Conservation (phyloP, 495 filamentous ascomycete genomes). For the Astrocystis sublimbata region DNA sequence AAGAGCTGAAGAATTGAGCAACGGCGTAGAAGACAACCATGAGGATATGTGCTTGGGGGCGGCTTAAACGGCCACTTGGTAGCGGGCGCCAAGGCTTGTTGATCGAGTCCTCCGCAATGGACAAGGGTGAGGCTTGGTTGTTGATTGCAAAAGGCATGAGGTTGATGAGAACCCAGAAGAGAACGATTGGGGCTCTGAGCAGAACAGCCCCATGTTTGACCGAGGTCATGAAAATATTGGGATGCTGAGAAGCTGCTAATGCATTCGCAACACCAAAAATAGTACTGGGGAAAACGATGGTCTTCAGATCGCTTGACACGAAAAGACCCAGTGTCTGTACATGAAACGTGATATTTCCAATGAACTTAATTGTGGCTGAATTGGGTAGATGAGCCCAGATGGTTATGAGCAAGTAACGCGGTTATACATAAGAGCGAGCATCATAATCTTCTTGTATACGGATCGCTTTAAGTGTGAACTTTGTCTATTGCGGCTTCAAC, state of each 20-base stretch:
- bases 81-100: constrained; percentile 63
- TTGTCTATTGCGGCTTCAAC: too few relatives aligned
- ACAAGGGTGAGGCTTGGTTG: constrained; percentile 48
- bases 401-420: too few relatives aligned
- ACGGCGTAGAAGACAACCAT: constrained; percentile 37
- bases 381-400: too few relatives aligned
- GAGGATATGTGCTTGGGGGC: constrained; percentile 31
- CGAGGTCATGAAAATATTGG: too few relatives aligned
- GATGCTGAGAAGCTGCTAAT: neutral
- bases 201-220: neutral
- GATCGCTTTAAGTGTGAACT: too few relatives aligned
- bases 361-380: too few relatives aligned
- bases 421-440: too few relatives aligned
- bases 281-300: constrained; percentile 13
- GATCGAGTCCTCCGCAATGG: constrained; percentile 49
- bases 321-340: constrained; percentile 28
- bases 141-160: constrained; percentile 41
- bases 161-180: constrained; percentile 30
- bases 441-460: too few relatives aligned
- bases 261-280: neutral
- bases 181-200: constrained; percentile 7
- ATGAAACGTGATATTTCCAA: too few relatives aligned
- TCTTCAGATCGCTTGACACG: constrained; percentile 32
- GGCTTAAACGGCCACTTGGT: constrained; percentile 40
- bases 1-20: constrained; percentile 27